Percentiles rank a stretch among this genome's conserved stretches.
Conservation (phyloP, 2,329 filamentous ascomycete species). For the Hymenoscyphus occultus region DNA sequence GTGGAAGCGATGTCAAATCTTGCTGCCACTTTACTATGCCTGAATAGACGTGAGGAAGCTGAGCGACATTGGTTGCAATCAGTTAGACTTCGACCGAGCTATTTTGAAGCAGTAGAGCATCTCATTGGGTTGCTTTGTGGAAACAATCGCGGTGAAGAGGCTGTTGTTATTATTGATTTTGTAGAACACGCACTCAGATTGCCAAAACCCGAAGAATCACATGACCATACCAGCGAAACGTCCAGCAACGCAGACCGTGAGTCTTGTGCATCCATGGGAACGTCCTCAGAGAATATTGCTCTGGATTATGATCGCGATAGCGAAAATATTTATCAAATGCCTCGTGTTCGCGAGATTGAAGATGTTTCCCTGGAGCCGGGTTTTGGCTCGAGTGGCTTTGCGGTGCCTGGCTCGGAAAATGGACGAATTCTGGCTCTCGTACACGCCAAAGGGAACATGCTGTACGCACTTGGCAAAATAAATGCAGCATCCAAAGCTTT, state of each 20-base stretch:
- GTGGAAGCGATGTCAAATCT: slow-evolving; percentile 93
- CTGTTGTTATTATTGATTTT: slow-evolving; percentile 80
- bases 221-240: slow-evolving; percentile 57
- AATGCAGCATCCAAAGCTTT: slow-evolving; percentile 80
- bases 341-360: slow-evolving; percentile 20
- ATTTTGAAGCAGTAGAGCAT: slow-evolving; percentile 94
- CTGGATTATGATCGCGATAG: slow-evolving; percentile 34
- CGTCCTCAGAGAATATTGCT: slow-evolving; percentile 30
- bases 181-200: slow-evolving; percentile 72
- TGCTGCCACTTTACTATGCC: slow-evolving; percentile 81
- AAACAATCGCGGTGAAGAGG: slow-evolving; percentile 77
- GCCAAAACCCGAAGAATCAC: slow-evolving; percentile 44
- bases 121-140: slow-evolving; percentile 83
- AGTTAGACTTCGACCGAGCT: slow-evolving; percentile 78
- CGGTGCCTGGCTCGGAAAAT: slow-evolving; percentile 81
- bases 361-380: slow-evolving; percentile 37
- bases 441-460: slow-evolving; percentile 97
- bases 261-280: slow-evolving; percentile 26
- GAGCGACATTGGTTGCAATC: slow-evolving; percentile 81
- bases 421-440: slow-evolving; percentile 89
- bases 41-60: slow-evolving; percentile 79
- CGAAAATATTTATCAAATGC: slow-evolving; percentile 22
- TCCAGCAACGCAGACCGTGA: slow-evolving; percentile 48
- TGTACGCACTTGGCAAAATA: slow-evolving; percentile 86
- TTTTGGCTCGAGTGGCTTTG: slow-evolving; percentile 79